Percentiles rank a stretch among this genome's conserved stretches.
These are phyloP conservation scores for Neodidymelliopsis sp. DNA, from an alignment of 2,329 filamentous ascomycete species.

Conservation along the genomic window DNA sequence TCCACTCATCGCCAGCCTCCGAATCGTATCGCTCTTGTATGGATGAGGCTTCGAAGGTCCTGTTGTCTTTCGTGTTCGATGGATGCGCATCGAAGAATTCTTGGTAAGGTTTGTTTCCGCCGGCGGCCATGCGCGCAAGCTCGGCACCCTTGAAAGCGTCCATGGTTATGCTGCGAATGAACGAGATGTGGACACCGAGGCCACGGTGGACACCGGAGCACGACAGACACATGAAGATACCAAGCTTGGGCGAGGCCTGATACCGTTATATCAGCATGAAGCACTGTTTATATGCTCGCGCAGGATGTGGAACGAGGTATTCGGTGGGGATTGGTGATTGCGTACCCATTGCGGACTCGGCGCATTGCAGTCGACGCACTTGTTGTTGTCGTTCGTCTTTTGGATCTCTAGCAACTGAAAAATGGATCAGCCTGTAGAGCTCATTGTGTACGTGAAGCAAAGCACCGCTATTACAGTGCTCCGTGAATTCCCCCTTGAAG, in stretches of 20 bases:
- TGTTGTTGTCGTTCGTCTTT: conserved; percentile 86
- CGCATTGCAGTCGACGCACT: conserved; percentile 93
- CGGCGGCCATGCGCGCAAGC: conserved; percentile 90
- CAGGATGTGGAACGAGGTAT: background rate
- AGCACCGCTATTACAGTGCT: background rate
- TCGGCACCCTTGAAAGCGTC: conserved; percentile 95
- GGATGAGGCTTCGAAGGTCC: conserved; percentile 81
- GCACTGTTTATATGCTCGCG: conserved; percentile 9
- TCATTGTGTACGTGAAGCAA: background rate
- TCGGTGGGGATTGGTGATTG: conserved; percentile 10
- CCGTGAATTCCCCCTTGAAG: conserved; percentile 14
- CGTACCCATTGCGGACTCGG: conserved; percentile 96
- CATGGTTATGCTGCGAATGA: conserved; percentile 97
- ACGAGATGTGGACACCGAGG: conserved; percentile 96
- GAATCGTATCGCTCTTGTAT: conserved; percentile 91
- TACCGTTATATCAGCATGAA: conserved; percentile 26
- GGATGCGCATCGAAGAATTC: conserved; percentile 76
- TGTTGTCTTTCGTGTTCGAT: conserved; percentile 54
- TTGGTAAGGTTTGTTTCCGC: conserved; percentile 88
- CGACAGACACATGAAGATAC: conserved; percentile 96
- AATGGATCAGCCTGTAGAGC: conserved; percentile 22
- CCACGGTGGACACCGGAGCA: conserved; percentile 95
- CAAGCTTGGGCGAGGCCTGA: conserved; percentile 87
- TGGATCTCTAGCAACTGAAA: conserved; percentile 85
- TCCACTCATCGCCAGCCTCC: conserved; percentile 93